Evolutionary conservation across 108 stramenopile genomes (phyloP), one percentile per base, ranked within the genome.

Genomic region (Conticribra weissflogii): DNA sequence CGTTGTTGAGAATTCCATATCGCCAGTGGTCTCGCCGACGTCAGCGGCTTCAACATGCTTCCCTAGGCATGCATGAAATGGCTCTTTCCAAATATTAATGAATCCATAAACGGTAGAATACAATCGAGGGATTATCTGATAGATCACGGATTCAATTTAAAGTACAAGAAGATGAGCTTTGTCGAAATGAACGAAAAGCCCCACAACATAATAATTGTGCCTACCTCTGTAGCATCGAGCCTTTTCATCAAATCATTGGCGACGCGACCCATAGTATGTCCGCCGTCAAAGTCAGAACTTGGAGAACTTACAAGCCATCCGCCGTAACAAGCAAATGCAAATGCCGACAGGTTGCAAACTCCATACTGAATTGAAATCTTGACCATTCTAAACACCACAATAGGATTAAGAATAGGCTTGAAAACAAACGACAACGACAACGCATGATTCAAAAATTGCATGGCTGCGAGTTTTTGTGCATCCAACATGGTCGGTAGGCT

Each of bases 361-460:
- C 71, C 66, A 59, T 36, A 41, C 27, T 62, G 29, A 24, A 83
- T 49, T 4, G 82, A 75, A 24, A 83, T 59, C 15, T 71, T 58
- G 31, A 83, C 57, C 82, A 83, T 79, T 16, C 82, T 67, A 46
- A 79, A 72, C 2, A 74, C 54, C 22, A 79, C 17, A 27, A 83
- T 33, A 0, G 78, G 78, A 45, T 65, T 31, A 19, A 79, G 21
- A 7, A 31, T 32, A 14, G 64, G 63, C 24, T 71, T 75, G 3
- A 32, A 12, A 0, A 55, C n/a, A 47, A 55, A 81, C 14, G 71
- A 54, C 44, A 59, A 54, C 4, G 60, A 27, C 9, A 78, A 41
- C 21, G 72, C 21, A 16, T 78, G 53, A 25, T 81, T 81, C 33
- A 84, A 50, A 41, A 84, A 67, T 16, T 73, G 71, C 83, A 84